Evolutionary conservation across 805 yeast species (phyloP), one percentile per base, ranked within the genome.

Genomic region (Starmerella bacillaris): DNA sequence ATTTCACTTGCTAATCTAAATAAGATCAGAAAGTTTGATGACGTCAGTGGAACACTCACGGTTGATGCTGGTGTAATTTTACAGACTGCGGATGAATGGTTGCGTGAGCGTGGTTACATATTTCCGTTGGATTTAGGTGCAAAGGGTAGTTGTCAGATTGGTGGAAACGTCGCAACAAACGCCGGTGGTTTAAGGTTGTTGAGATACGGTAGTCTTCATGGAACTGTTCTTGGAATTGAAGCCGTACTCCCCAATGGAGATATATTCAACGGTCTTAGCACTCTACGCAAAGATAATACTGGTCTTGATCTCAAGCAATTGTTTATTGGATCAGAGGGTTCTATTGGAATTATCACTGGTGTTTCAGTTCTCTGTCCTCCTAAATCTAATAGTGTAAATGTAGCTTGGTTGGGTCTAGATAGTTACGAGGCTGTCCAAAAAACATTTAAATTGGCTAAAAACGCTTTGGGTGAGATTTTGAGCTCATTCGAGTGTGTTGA

Each of bases 401-500:
- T 84, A 38, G 92, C 94, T 4, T 76, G 82, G 46, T 64, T 84
- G 49, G 94, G 89, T 4, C 70, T 82, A 6, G 70, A 73, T 15
- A 68, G 74, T 29, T 84, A 74, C 54, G 86, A 77, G 47, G 67
- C 72, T 8, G 94, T 84, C 34, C 84, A 74, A 56, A 61, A 76
- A 49, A 74, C 82, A 2, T 84, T 83, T 56, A 72, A 68, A 30
- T 70, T 68, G 44, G 89, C 94, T n/a, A 75, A 77, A 48, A 55
- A 60, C 31, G 84, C 78, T 46, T 66, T 84, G 29, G 69, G 78
- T 29, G 95, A 84, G 56, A 73, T 84, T 43, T 61, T 84, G 41
- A 77, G 92, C 30, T 93, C 94, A 12, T 84, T 83, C 58, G 95
- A 84, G 55, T 78, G 86, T 48, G 82, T 84, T 94, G 95, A 84